A percentile compares a stretch with the other conserved stretches of the same genome.
Evolutionary conservation across 2,329 filamentous ascomycete genomes (phyloP).

Genomic region (Lachnellula hyalina): DNA sequence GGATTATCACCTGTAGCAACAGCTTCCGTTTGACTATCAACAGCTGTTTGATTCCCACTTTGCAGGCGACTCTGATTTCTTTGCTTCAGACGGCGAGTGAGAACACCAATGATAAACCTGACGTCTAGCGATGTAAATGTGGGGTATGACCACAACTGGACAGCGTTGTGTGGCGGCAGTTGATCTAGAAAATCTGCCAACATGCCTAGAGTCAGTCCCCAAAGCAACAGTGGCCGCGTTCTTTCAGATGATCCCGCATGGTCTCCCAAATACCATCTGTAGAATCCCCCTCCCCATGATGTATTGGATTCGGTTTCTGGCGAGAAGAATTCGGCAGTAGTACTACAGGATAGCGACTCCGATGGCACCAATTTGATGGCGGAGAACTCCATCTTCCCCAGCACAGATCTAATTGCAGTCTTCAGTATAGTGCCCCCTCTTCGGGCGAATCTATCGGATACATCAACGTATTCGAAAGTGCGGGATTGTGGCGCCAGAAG

Average conservation of each 20-base stretch:
- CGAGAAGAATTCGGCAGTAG: constrained; percentile 44
- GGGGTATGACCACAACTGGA: constrained; percentile 61
- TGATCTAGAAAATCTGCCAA: constrained; percentile 63
- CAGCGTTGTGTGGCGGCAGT: constrained; percentile 55
- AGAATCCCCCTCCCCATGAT: constrained; percentile 11
- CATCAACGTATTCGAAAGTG: constrained; percentile 58
- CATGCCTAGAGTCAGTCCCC: constrained; percentile 64
- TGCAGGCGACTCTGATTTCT: constrained; percentile 36
- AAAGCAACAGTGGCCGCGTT: constrained; percentile 51
- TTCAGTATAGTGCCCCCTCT: constrained; percentile 49
- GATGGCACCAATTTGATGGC: constrained; percentile 58
- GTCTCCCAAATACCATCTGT: constrained; percentile 30
- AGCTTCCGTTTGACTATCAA: constrained; percentile 26
- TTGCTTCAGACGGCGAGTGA: constrained; percentile 53
- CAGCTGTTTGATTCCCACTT: constrained; percentile 27
- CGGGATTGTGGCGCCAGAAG: constrained; percentile 56
- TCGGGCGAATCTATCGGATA: constrained; percentile 55
- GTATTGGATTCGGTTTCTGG: background rate
- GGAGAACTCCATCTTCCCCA: constrained; percentile 64
- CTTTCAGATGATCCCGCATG: constrained; percentile 25
- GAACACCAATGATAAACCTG: constrained; percentile 50
- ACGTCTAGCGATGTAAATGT: constrained; percentile 62
- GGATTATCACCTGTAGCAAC: constrained; percentile 19
- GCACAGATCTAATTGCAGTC: constrained; percentile 48
- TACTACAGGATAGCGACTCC: constrained; percentile 53